Conservation (phyloP, 2,329 filamentous ascomycete genomes). For the Colletotrichum cuscutae region DNA sequence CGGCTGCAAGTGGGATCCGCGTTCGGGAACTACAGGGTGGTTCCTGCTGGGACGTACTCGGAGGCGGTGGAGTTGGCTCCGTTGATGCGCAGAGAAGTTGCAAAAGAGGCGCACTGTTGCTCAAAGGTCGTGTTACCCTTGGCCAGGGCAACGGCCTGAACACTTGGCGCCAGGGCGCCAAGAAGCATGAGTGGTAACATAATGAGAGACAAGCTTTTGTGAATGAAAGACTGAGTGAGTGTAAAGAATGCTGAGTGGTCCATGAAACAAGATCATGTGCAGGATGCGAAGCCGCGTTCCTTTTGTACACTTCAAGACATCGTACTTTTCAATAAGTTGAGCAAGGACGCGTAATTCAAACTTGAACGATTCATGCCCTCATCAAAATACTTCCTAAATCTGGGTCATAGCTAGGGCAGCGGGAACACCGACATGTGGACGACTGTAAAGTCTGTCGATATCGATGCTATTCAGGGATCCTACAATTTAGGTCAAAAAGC, state of each 20-base stretch:
- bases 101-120: conserved; percentile 38
- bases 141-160: neutral
- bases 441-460: no score
- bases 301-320: neutral
- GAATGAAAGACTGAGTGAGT: neutral
- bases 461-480: no score
- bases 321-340: no score
- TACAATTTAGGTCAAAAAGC: neutral
- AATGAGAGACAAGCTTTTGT: neutral
- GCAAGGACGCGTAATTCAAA: neutral
- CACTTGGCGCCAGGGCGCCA: neutral
- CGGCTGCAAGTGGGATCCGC: conserved; percentile 48
- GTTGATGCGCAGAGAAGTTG: conserved; percentile 42
- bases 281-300: neutral
- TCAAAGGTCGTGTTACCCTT: neutral
- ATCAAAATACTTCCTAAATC: neutral
- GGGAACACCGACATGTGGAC: neutral
- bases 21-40: conserved; percentile 46
- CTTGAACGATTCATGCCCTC: neutral
- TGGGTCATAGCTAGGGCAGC: no score
- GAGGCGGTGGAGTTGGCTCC: conserved; percentile 37
- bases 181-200: conserved; percentile 1
- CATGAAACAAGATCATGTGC: no score
- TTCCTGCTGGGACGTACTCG: conserved; percentile 40
- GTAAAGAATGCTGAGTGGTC: neutral